phyloP scores from a whole-genome alignment of 2,329 filamentous ascomycete species.

The Aspergillus sp. region DNA sequence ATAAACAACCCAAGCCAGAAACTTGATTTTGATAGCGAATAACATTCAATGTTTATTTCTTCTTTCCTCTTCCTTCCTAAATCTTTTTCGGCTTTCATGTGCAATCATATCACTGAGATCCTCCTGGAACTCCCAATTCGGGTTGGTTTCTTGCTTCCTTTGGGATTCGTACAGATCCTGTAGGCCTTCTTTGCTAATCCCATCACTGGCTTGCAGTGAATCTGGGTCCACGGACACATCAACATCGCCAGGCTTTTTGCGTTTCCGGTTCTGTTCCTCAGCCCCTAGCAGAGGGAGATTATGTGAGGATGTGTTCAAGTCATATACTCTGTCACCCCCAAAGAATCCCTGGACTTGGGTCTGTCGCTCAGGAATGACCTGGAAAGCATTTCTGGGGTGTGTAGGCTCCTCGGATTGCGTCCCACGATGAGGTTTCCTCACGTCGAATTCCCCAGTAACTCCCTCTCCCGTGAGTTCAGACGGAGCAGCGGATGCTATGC shows the following conservation, averaged over 20 bases:
- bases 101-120: slow-evolving; percentile 96
- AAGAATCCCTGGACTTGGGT: slow-evolving; percentile 89
- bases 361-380: slow-evolving; percentile 83
- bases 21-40: too few relatives aligned
- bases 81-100: slow-evolving; percentile 81
- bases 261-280: slow-evolving; percentile 72
- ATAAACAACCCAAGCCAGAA: too few relatives aligned
- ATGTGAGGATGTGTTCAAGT: slow-evolving; percentile 62
- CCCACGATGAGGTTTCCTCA: slow-evolving; percentile 79
- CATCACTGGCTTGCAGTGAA: slow-evolving; percentile 66
- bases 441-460: slow-evolving; percentile 80
- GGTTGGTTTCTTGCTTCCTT: slow-evolving; percentile 61
- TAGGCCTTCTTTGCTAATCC: slow-evolving; percentile 79
- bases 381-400: slow-evolving; percentile 74
- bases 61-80: slow-evolving; percentile 81
- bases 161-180: slow-evolving; percentile 72
- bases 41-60: slow-evolving; percentile 49
- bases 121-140: slow-evolving; percentile 75
- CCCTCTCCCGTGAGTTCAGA: slow-evolving; percentile 74
- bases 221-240: slow-evolving; percentile 90
- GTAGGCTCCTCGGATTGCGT: slow-evolving; percentile 81
- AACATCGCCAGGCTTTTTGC: slow-evolving; percentile 94
- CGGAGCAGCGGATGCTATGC: slow-evolving; percentile 73
- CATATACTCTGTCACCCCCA: slow-evolving; percentile 88
- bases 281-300: slow-evolving; percentile 70